Evolutionary conservation across 352 stramenopile genomes (phyloP).

Genomic region (Hyaloperonospora arabidopsidis): DNA sequence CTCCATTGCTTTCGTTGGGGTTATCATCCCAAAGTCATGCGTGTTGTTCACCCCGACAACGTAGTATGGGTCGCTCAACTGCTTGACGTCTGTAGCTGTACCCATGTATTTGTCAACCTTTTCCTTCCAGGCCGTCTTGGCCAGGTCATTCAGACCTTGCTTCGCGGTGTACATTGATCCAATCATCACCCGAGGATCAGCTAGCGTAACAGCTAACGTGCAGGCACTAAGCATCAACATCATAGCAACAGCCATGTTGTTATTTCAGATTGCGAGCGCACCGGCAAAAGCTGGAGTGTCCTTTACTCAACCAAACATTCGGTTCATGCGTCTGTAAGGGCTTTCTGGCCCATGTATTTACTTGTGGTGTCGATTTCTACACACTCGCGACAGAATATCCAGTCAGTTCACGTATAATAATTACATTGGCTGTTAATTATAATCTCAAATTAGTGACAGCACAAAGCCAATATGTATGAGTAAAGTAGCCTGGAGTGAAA

Average conservation of each 20-base stretch:
- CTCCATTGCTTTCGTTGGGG: conserved; percentile 28
- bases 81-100: conserved; percentile 27
- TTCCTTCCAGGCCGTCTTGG: conserved; percentile 14
- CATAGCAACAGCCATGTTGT: conserved; percentile 14
- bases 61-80: conserved; percentile 23
- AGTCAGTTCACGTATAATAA: no score
- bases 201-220: conserved; percentile 9
- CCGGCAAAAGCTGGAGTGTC: no score
- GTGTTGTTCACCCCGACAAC: conserved; percentile 17
- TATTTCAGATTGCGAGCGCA: no score
- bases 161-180: conserved; percentile 24
- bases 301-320: no score
- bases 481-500: no score
- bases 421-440: no score
- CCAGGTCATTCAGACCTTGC: conserved; percentile 25
- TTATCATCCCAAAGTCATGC: conserved; percentile 30
- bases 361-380: no score
- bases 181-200: conserved; percentile 24
- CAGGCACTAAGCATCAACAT: conserved; percentile 9
- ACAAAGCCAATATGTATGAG: no score
- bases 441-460: no score
- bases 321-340: no score
- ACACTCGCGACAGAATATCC: no score
- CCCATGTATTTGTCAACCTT: conserved; percentile 38
- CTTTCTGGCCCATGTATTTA: no score